Conservation (phyloP, 2,329 filamentous ascomycete genomes). For the Fusarium burgessii region DNA sequence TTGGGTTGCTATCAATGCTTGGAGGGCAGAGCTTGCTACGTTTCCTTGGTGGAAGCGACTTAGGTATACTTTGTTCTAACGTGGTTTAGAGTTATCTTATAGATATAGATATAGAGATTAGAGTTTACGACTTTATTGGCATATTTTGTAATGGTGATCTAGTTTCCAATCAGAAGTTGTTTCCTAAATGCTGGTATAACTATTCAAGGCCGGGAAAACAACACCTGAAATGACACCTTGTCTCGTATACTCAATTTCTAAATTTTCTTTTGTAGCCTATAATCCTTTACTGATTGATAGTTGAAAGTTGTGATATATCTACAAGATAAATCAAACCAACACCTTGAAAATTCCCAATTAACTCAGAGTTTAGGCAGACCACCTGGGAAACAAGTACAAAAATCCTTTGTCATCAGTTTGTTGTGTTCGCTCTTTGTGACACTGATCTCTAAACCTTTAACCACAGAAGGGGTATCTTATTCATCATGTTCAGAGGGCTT, state of each 20-base stretch:
- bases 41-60: slow-evolving; percentile 62
- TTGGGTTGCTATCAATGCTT: slow-evolving; percentile 69
- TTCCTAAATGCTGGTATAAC: fast-evolving
- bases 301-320: too few species aligned
- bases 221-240: background rate
- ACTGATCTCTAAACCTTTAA: background rate
- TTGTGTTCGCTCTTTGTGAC: background rate
- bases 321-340: too few species aligned
- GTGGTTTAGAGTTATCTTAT: fast-evolving
- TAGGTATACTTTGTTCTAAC: slow-evolving; percentile 26
- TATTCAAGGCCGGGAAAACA: fast-evolving
- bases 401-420: background rate
- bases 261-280: background rate
- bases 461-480: too few species aligned
- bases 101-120: background rate
- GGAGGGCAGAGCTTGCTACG: slow-evolving; percentile 60
- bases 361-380: too few species aligned
- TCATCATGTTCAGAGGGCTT: background rate
- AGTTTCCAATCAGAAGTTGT: too few species aligned
- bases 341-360: too few species aligned
- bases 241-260: background rate
- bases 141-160: background rate
- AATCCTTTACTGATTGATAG: too few species aligned
- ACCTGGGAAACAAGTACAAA: too few species aligned
- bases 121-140: slow-evolving; percentile 2